Evolutionary conservation across 306 rosid species (phyloP), one percentile per base, ranked within the genome.

Genomic region (Mucuna pruriens): DNA sequence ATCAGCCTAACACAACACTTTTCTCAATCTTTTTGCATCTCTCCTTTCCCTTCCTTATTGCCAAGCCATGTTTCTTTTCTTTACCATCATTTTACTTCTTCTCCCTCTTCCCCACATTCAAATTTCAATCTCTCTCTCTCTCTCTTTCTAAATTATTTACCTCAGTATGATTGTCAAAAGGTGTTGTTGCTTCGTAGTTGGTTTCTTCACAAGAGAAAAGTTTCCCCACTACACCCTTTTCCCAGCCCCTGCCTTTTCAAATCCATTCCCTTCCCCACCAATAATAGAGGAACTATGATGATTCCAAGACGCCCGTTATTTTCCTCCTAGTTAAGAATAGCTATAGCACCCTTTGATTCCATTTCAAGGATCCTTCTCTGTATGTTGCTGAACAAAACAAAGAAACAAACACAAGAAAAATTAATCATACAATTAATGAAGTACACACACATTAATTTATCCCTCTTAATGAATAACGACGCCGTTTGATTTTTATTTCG

Each of bases 151-250:
- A 76, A 82, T 83, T 62, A 85, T 76, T 84, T 52, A 36, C 78
- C 79, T 80, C 22, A 44, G 84, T 71, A 92, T 92, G 91, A 86
- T 92, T 88, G 77, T 85, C 49, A 87, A 90, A 92, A 90, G 91
- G 88, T 78, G 79, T 78, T 77, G 85, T 90, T 89, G 91, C 93
- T 88, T 90, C 85, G 44, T 54, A 84, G 85, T 84, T 85, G 92
- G 90, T 90, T 92, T 83, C 92, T 90, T 91, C 81, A 45, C 12
- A 86, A 80, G 89, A 84, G 79, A 83, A 78, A 86, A 90, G 83
- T 19, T 65, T 20, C 80, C 45, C 89, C 89, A 83, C 89, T 82
- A 67, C 81, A 44, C 39, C 71, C 70, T 55, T 54, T 77, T 33
- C 83, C 40, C 2, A 36, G 66, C 65, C 70, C 51, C 57, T 64